phyloP scores from a whole-genome alignment of 2,329 filamentous ascomycete species.

The Cadophora sp. region DNA sequence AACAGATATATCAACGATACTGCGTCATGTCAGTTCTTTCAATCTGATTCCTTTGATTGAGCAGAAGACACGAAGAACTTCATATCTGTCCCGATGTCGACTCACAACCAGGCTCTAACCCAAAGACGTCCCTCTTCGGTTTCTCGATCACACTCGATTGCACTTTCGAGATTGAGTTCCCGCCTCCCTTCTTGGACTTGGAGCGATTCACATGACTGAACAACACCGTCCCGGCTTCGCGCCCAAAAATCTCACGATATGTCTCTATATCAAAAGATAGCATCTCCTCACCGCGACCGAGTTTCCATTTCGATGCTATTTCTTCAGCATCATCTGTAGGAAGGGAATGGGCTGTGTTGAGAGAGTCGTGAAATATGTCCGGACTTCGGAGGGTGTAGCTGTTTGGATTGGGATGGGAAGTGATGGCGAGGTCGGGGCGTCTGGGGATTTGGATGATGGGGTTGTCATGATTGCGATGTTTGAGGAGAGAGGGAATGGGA shows the following conservation, averaged over 20 bases:
- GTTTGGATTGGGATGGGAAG: not conserved
- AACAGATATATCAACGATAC: not conserved
- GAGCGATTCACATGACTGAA: conserved; percentile 36
- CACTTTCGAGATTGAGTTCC: not conserved
- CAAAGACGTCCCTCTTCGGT: not conserved
- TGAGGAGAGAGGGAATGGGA: not conserved
- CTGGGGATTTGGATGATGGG: not conserved
- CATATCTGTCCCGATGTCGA: not conserved
- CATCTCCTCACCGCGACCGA: conserved; percentile 15
- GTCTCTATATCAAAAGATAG: conserved; percentile 19
- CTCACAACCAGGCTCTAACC: not conserved
- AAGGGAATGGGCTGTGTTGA: not conserved
- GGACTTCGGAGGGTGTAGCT: conserved; percentile 8
- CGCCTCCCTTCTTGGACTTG: not conserved
- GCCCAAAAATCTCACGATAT: not conserved
- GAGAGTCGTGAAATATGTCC: not conserved
- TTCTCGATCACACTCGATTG: not conserved
- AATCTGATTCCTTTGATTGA: too few species aligned
- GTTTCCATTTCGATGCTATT: conserved; percentile 19
- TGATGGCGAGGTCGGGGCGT: not conserved
- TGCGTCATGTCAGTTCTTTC: not conserved
- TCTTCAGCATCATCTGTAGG: not conserved
- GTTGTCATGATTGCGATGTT: not conserved
- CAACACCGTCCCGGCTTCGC: conserved; percentile 13
- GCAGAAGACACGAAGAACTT: too few species aligned